Evolutionary conservation across 768 basidiomycete species (phyloP), one percentile per base, ranked within the genome.

Genomic region (Mycena rebaudengoi): DNA sequence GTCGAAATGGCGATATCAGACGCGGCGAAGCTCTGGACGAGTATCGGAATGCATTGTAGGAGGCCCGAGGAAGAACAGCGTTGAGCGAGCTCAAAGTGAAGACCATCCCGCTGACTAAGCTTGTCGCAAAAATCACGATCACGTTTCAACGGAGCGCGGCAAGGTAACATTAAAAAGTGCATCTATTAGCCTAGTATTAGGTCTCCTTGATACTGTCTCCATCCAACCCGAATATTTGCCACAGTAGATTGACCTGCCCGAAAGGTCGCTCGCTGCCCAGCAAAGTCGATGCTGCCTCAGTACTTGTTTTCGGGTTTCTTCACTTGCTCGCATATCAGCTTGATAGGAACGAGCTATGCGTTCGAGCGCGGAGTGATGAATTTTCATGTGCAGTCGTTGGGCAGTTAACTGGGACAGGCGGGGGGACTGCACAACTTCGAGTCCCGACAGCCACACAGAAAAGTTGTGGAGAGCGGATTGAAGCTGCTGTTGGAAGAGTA

Each of bases 231-330:
- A 91, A 89, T 35, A 95, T 90, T 76, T 94, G 91, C 82, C 86
- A 86, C 66, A 95, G 74, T 68, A 91, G 75, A 70, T 85, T 84
- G 28, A 88, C 84, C 72, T 91, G 90, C 52, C 93, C 94, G 78
- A 94, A 95, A 20, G 93, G 93, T 74, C 93, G 76, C 78, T 92
- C 90, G 64, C 90, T 88, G 14, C 95, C 91, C 37, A 97, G 76
- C 60, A 97, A 74, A 21, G 95, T 96, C 62, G 88, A 84, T 16
- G 89, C 92, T n/a, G 96, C 96, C 78, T 98, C 96, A 71, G 35
- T 37, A 99, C 74, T 83, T 84, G 66, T 94, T 94, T 74, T 86
- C 85, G 40, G 88, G 85, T 55, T 86, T 87, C 71, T 86, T 84
- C 16, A 98, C 91, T 57, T 89, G 87, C 45, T 89, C 90, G 73